Evolutionary conservation across 305 asterid genomes (phyloP).

Genomic region (Andrographis paniculata): DNA sequence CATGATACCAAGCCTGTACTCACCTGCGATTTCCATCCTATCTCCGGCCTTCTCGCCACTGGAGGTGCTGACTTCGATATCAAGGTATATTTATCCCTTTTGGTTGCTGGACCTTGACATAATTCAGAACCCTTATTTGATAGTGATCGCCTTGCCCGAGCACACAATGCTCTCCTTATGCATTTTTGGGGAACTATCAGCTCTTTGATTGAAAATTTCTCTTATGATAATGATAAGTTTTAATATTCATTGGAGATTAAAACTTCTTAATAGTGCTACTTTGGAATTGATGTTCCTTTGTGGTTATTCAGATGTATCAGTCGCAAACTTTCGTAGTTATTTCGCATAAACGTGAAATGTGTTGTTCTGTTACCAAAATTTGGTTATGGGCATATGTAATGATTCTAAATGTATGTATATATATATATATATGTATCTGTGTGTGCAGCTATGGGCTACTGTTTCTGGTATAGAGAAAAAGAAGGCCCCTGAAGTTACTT

Average conservation of each 20-base stretch:
- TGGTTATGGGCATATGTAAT: slow-evolving; percentile 2
- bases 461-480: slow-evolving; percentile 44
- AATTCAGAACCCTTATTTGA: background rate
- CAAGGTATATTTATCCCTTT: slow-evolving; percentile 38
- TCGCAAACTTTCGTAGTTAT: no score
- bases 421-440: background rate
- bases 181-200: no score
- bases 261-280: no score
- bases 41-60: slow-evolving; percentile 70
- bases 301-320: no score
- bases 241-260: no score
- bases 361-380: slow-evolving; percentile 8
- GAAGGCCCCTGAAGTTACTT: slow-evolving; percentile 59
- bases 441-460: slow-evolving; percentile 70
- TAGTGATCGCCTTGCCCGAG: slow-evolving; percentile 3
- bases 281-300: no score
- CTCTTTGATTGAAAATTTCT: no score
- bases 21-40: slow-evolving; percentile 84
- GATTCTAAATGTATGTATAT: slow-evolving; percentile 10
- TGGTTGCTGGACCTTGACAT: background rate
- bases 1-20: slow-evolving; percentile 93
- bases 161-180: no score
- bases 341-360: slow-evolving; percentile 1
- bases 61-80: slow-evolving; percentile 96
- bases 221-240: no score